phyloP scores from a whole-genome alignment of 805 yeast species.

The Isabelozyma pseudorhagii region DNA sequence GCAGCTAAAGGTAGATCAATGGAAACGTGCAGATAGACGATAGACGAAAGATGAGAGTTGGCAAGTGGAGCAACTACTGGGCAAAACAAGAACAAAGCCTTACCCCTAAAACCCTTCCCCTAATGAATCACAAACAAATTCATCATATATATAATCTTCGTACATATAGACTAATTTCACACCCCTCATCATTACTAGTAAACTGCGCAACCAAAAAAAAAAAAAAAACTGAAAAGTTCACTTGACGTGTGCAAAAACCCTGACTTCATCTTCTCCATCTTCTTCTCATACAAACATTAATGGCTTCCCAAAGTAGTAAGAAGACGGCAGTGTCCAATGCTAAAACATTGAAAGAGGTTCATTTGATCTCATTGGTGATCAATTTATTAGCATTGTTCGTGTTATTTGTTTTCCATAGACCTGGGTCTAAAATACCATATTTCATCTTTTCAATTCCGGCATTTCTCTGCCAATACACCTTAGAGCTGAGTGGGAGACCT shows the following conservation, averaged over 20 bases:
- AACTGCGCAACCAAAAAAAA: background rate
- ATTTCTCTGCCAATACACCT: conserved; percentile 43
- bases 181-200: background rate
- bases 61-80: no score
- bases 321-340: conserved; percentile 46
- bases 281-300: conserved; percentile 10
- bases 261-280: background rate
- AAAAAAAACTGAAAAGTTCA: background rate
- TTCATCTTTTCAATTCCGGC: conserved; percentile 34
- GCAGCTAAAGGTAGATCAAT: conserved; percentile 1
- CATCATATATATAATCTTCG: background rate
- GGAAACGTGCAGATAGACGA: background rate
- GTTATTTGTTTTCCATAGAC: conserved; percentile 41
- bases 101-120: no score
- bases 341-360: conserved; percentile 37
- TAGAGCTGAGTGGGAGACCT: conserved; percentile 66
- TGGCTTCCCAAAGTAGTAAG: conserved; percentile 60
- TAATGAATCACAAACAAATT: background rate
- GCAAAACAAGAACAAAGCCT: no score
- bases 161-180: background rate
- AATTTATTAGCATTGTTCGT: conserved; percentile 38
- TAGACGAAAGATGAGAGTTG: background rate
- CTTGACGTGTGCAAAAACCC: no score
- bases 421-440: conserved; percentile 40
- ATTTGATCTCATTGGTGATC: conserved; percentile 28